Evolutionary conservation across 2,329 filamentous ascomycete genomes (phyloP).

Genomic region (Alternaria conjuncta): DNA sequence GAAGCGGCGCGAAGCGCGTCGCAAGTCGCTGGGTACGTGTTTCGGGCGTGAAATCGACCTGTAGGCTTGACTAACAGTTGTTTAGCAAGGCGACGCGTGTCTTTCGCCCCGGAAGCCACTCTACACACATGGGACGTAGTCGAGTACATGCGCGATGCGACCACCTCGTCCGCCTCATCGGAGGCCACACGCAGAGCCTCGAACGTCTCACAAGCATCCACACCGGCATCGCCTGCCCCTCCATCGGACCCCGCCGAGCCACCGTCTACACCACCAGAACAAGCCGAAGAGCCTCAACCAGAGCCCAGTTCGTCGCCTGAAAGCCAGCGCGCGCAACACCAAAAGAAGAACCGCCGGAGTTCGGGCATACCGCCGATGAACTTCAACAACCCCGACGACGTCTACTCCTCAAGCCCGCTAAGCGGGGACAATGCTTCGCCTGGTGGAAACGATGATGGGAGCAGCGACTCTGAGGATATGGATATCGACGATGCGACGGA

Average conservation of each 20-base stretch:
- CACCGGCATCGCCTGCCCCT: slow-evolving; percentile 38
- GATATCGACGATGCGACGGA: slow-evolving; percentile 75
- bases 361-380: slow-evolving; percentile 71
- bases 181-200: slow-evolving; percentile 79
- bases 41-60: neutral
- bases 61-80: slow-evolving; percentile 15
- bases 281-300: slow-evolving; percentile 65
- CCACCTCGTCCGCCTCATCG: slow-evolving; percentile 72
- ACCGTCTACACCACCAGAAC: slow-evolving; percentile 68
- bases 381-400: slow-evolving; percentile 68
- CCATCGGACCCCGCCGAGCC: slow-evolving; percentile 61
- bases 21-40: slow-evolving; percentile 78
- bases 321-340: slow-evolving; percentile 69
- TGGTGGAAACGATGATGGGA: slow-evolving; percentile 55
- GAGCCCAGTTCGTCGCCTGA: slow-evolving; percentile 66
- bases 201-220: slow-evolving; percentile 54
- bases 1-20: slow-evolving; percentile 82
- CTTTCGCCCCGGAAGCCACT: slow-evolving; percentile 95
- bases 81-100: slow-evolving; percentile 83
- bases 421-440: slow-evolving; percentile 62
- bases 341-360: slow-evolving; percentile 65
- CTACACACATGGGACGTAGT: slow-evolving; percentile 96
- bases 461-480: slow-evolving; percentile 61
- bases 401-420: slow-evolving; percentile 79
- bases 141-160: slow-evolving; percentile 86